Conservation (phyloP, 2,329 filamentous ascomycete genomes). For the Scopulariopsis brevicaulis region DNA sequence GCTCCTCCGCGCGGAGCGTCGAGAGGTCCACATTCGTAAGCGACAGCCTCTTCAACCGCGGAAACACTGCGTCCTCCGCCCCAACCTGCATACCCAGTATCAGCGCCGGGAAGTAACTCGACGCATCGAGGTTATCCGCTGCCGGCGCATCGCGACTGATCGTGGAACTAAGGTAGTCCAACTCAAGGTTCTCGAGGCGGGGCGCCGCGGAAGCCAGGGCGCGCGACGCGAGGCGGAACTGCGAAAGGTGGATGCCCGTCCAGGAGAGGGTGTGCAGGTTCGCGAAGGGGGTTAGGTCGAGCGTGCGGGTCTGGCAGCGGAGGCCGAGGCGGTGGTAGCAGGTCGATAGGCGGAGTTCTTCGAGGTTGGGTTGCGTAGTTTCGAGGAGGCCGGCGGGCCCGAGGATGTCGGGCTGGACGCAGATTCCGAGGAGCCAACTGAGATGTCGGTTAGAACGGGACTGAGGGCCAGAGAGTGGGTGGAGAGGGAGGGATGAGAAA, state of each 20-base stretch:
- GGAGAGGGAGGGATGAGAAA: not conserved
- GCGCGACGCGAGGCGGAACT: not conserved
- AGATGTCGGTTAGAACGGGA: not conserved
- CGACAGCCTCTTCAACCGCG: not conserved
- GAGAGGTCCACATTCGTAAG: not conserved
- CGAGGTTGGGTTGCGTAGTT: not conserved
- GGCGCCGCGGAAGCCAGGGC: not conserved
- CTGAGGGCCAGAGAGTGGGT: not conserved
- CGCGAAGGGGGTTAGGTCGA: constrained; percentile 1
- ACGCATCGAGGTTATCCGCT: not conserved
- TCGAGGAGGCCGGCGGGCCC: not conserved
- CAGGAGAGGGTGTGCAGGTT: not conserved
- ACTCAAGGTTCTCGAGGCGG: not conserved
- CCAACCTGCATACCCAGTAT: not conserved
- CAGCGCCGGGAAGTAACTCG: not conserved
- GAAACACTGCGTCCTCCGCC: not conserved
- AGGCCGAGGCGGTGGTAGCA: constrained; percentile 1
- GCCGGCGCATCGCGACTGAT: not conserved
- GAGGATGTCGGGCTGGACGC: not conserved
- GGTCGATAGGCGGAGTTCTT: constrained; percentile 1
- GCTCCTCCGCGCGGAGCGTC: not conserved
- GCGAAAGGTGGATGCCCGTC: constrained; percentile 1
- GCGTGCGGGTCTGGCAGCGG: not conserved
- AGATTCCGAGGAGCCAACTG: not conserved
- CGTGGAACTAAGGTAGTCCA: not conserved